phyloP scores from a whole-genome alignment of 108 stramenopile species.

The Asterionellopsis glacialis region DNA sequence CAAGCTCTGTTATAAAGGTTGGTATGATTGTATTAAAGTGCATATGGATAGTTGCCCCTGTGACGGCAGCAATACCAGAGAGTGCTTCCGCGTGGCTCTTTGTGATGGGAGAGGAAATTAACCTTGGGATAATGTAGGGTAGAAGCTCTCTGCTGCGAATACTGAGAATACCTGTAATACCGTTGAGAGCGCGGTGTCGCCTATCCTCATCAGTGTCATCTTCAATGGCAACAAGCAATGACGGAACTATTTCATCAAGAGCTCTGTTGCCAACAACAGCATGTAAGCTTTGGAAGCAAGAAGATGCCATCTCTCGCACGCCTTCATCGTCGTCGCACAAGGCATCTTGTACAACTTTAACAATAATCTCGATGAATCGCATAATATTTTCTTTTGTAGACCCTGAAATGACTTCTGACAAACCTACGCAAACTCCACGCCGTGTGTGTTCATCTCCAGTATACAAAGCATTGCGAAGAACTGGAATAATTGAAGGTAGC shows the following conservation, averaged over 20 bases:
- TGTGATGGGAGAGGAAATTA: slow-evolving; percentile 80
- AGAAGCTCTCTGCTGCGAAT: slow-evolving; percentile 90
- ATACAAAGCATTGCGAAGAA: slow-evolving; percentile 84
- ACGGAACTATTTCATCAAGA: slow-evolving; percentile 91
- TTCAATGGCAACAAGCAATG: slow-evolving; percentile 84
- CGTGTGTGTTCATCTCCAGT: slow-evolving; percentile 75
- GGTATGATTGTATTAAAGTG: slow-evolving; percentile 84
- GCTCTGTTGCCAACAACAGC: slow-evolving; percentile 81
- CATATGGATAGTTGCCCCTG: slow-evolving; percentile 75
- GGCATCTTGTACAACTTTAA: slow-evolving; percentile 92
- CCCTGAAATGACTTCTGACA: slow-evolving; percentile 89
- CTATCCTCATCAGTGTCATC: slow-evolving; percentile 48
- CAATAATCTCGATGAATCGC: slow-evolving; percentile 87
- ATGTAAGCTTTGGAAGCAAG: slow-evolving; percentile 93
- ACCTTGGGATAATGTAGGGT: slow-evolving; percentile 90
- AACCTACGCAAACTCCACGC: slow-evolving; percentile 94
- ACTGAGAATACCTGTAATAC: slow-evolving; percentile 88
- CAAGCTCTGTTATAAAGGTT: slow-evolving; percentile 58
- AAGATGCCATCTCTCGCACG: slow-evolving; percentile 88
- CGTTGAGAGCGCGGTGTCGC: slow-evolving; percentile 83
- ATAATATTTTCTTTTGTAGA: slow-evolving; percentile 89
- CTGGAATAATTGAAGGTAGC: slow-evolving; percentile 92
- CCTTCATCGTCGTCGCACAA: slow-evolving; percentile 83
- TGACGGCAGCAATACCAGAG: slow-evolving; percentile 83
- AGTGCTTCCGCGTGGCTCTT: slow-evolving; percentile 84